Evolutionary conservation across 805 yeast species (phyloP), one percentile per base, ranked within the genome.

Genomic region (Wickerhamomyces xylosicus): DNA sequence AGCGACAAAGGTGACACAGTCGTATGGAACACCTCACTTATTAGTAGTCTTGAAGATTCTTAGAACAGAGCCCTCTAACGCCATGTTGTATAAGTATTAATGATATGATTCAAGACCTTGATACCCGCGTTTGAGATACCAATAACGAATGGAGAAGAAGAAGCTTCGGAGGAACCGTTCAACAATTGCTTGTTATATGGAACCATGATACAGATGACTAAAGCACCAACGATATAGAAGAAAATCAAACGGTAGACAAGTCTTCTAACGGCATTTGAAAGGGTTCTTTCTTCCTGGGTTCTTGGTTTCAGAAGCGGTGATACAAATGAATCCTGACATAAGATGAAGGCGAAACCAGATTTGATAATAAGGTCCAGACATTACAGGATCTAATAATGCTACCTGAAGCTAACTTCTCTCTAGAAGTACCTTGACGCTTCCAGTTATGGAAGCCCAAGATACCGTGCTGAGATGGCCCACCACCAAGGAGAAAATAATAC

Each of bases 31-130:
- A 57, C 94, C 94, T 59, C 65, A 61, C 50, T 64, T 74, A 11
- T n/a, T 10, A 8, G n/a, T 25, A 63, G 73, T 77, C 16, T 85
- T 63, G 54, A 83, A 76, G 52, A 81, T 57, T 48, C 64, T 66
- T 46, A 92, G 92, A 15, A 90, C 86, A 54, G 77, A 78, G 16
- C 85, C 84, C 47, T 79, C 81, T 38, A 74, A 72, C 3, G 92
- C 72, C 52, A 85, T 65, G 35, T 83, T 79, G 56, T 79, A 80
- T 25, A 80, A 62, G 34, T 80, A 75, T 86, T 86, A 54, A 86
- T 67, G 39, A 86, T 71, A 49, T 80, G 82, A 35, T 87, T 85
- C 46, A 85, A 64, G 0, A 75, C 90, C 17, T 59, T 52, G 46
- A 85, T 83, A 33, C 72, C 68, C 28, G 84, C 82, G 46, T 68